Evolutionary conservation across 2,329 filamentous ascomycete genomes (phyloP).

Genomic region (Trichoderma pleuroti): DNA sequence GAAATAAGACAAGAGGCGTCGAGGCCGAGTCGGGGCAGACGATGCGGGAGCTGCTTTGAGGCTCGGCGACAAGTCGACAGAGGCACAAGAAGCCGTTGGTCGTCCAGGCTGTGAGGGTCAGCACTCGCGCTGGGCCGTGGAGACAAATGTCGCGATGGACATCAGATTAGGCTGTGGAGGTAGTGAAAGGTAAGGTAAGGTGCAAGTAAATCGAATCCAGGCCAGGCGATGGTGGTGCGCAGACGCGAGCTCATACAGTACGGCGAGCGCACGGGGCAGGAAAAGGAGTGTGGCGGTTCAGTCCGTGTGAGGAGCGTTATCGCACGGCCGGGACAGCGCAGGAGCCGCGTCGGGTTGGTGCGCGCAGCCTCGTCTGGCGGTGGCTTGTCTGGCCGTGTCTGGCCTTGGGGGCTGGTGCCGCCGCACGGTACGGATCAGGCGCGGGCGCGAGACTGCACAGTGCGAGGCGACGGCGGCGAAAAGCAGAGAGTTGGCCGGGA

Average conservation of each 20-base stretch:
- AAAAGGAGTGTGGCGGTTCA: slow-evolving; percentile 19
- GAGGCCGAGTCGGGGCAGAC: background rate
- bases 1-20: background rate
- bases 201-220: slow-evolving; percentile 14
- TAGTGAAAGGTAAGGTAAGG: slow-evolving; percentile 21
- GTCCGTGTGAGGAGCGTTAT: background rate
- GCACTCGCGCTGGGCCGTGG: slow-evolving; percentile 27
- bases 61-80: slow-evolving; percentile 1
- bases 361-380: background rate
- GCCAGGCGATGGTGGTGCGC: slow-evolving; percentile 18
- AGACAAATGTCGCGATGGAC: slow-evolving; percentile 26
- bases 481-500: slow-evolving; percentile 1
- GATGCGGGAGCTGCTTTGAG: background rate
- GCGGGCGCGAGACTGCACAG: slow-evolving; percentile 14
- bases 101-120: slow-evolving; percentile 21
- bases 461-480: slow-evolving; percentile 15
- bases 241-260: slow-evolving; percentile 20
- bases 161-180: slow-evolving; percentile 25
- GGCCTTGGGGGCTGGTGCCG: background rate
- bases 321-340: background rate
- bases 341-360: background rate
- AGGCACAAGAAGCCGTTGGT: slow-evolving; percentile 16
- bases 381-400: background rate
- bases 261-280: background rate
- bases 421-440: slow-evolving; percentile 16